phyloP scores from a whole-genome alignment of 345 rosid genomes.

The Anastatica hierochuntica region DNA sequence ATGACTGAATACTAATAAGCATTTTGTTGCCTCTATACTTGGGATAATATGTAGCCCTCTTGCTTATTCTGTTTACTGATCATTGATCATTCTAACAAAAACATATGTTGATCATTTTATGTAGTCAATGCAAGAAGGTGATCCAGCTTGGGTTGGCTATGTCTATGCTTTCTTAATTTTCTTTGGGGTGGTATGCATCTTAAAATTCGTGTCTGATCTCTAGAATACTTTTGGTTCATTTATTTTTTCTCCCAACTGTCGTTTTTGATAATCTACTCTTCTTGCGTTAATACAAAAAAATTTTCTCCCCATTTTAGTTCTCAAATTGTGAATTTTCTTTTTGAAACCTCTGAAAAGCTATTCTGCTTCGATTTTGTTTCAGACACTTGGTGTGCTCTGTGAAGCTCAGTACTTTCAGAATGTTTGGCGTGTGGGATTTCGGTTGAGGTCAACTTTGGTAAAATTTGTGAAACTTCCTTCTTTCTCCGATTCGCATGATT shows the following conservation, averaged over 20 bases:
- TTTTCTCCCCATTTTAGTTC: neutral
- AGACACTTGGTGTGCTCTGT: slow-evolving; percentile 68
- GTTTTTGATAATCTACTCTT: neutral
- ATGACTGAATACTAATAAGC: no score
- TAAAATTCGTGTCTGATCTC: neutral
- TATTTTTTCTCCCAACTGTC: neutral
- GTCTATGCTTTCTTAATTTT: slow-evolving; percentile 76
- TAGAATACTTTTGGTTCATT: neutral
- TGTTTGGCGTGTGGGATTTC: slow-evolving; percentile 83
- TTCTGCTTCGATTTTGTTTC: slow-evolving; percentile 12
- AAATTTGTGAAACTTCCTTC: neutral
- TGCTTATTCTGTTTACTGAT: neutral
- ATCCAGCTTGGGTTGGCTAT: slow-evolving; percentile 85
- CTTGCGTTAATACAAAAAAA: neutral
- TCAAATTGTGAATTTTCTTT: slow-evolving; percentile 8
- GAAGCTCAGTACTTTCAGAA: slow-evolving; percentile 78
- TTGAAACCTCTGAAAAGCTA: neutral
- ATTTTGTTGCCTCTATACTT: no score
- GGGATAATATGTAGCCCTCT: no score
- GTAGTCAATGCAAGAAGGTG: slow-evolving; percentile 94
- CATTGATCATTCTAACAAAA: neutral
- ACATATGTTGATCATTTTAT: slow-evolving; percentile 2
- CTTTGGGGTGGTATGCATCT: slow-evolving; percentile 59
- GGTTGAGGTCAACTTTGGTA: slow-evolving; percentile 91
- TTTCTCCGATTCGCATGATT: neutral